A percentile compares a stretch with the other conserved stretches of the same genome.
These are phyloP conservation scores for Xerocomellus chrysenteron DNA, from an alignment of 768 basidiomycete genomes.

Conservation along the genomic window DNA sequence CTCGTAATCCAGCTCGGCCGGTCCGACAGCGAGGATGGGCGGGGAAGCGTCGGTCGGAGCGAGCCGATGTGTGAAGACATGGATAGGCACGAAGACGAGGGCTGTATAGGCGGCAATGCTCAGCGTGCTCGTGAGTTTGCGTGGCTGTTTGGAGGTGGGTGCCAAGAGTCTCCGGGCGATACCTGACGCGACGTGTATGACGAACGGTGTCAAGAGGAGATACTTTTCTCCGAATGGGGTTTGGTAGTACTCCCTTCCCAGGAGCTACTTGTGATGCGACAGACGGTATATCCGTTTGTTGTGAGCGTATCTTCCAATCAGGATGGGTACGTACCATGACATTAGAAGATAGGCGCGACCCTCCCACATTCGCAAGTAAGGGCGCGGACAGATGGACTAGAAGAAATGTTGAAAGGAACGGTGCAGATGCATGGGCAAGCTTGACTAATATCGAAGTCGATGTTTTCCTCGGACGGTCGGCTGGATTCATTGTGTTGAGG, in stretches of 20 bases:
- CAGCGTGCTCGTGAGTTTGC: conserved; percentile 43
- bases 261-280: too few species aligned
- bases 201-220: conserved; percentile 67
- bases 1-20: conserved; percentile 78
- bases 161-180: conserved; percentile 57
- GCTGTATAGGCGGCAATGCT: conserved; percentile 63
- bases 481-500: not conserved
- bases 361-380: conserved; percentile 66
- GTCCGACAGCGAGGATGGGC: conserved; percentile 49
- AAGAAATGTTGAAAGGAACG: conserved; percentile 76
- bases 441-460: conserved; percentile 45
- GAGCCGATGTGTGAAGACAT: conserved; percentile 66
- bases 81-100: conserved; percentile 62
- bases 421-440: conserved; percentile 65
- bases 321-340: conserved; percentile 56
- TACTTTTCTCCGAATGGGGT: conserved; percentile 64
- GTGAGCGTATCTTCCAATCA: not conserved
- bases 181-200: conserved; percentile 59
- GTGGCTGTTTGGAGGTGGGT: conserved; percentile 31
- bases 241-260: conserved; percentile 87
- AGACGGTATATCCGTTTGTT: too few species aligned
- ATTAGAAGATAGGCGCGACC: conserved; percentile 63
- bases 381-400: conserved; percentile 78
- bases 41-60: conserved; percentile 45
- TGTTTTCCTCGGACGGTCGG: not conserved